Evolutionary conservation across 176 grass and related monocot species (phyloP), one percentile per base, ranked within the genome.

Genomic region (Canna indica): DNA sequence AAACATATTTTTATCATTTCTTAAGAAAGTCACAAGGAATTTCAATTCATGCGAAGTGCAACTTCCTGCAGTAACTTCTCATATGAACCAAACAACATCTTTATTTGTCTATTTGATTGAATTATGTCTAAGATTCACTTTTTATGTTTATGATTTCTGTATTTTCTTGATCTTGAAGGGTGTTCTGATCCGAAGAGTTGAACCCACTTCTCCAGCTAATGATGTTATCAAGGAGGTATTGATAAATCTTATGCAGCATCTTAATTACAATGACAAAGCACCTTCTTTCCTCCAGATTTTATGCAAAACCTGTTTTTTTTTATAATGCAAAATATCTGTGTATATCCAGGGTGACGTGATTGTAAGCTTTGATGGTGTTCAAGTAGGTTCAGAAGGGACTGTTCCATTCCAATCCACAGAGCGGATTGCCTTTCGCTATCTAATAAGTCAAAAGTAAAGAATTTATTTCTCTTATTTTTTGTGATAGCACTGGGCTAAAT

Each of bases 391-490:
- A 75, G 94, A 97, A 87, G 94, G 89, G 80, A 97, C 94, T 44
- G 86, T 97, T 64, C 94, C 89, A 25, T 97, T 97, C 71, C 79
- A 84, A 38, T 97, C 94, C 54, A 90, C 94, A 24, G 94, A 92
- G 64, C 86, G 88, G 26, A 97, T 97, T 82, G 94, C 81, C 77
- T 92, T 97, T 79, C 94, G 89, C 46, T 97, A 97, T 59, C 80
- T 97, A 68, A 86, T 90, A 76, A 97, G 94, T 84, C 86, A 90
- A 92, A 97, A 90, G 94, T 92, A 97, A 84, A 74, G 67, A 8
- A 22, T 24, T 73, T 47, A 63, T 57, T 34, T 76, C 9, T 68
- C 68, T 71, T 67, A 54, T 74, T 18, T 68, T 20, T 17, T 69
- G 38, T 47, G 20, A 44, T 20, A 10, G 24, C 41, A 60, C 11